Evolutionary conservation across 75 land plant genomes (phyloP).

Genomic region (Larix kaempferi): DNA sequence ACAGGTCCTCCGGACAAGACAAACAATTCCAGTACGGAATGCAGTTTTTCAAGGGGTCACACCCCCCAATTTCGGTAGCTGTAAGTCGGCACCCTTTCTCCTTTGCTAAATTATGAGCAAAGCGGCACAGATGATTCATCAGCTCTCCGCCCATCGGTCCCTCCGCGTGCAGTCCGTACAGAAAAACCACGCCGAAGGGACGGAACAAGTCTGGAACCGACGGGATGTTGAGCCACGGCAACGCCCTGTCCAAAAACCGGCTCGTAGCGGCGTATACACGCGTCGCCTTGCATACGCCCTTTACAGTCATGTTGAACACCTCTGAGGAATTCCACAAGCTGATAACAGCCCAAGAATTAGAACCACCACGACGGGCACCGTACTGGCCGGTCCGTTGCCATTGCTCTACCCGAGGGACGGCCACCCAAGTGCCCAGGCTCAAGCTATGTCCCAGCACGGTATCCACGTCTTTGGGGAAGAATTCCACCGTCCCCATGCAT

Average conservation of each 20-base stretch:
- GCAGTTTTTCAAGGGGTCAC: constrained; percentile 29
- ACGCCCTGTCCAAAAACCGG: constrained; percentile 20
- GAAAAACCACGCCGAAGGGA: constrained; percentile 37
- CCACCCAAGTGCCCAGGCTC: constrained; percentile 60
- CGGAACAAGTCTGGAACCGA: constrained; percentile 34
- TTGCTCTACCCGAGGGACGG: constrained; percentile 20
- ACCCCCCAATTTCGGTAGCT: constrained; percentile 37
- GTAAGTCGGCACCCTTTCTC: constrained; percentile 26
- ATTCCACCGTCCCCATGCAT: constrained; percentile 35
- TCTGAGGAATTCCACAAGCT: constrained; percentile 65
- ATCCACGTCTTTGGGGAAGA: constrained; percentile 55
- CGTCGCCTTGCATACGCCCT: constrained; percentile 23
- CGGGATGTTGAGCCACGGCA: constrained; percentile 42
- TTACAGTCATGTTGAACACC: constrained; percentile 45
- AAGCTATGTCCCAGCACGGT: constrained; percentile 27
- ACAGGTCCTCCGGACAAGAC: constrained; percentile 47
- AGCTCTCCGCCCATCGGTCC: constrained; percentile 31
- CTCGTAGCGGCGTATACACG: constrained; percentile 17
- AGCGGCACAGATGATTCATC: constrained; percentile 27
- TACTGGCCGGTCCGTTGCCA: neutral
- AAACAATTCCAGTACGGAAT: constrained; percentile 46
- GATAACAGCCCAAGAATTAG: constrained; percentile 36
- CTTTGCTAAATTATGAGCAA: constrained; percentile 44
- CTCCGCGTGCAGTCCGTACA: constrained; percentile 43
- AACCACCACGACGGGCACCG: no score